Conservation (phyloP, 2,329 filamentous ascomycete genomes). For the Penicillium sp. region DNA sequence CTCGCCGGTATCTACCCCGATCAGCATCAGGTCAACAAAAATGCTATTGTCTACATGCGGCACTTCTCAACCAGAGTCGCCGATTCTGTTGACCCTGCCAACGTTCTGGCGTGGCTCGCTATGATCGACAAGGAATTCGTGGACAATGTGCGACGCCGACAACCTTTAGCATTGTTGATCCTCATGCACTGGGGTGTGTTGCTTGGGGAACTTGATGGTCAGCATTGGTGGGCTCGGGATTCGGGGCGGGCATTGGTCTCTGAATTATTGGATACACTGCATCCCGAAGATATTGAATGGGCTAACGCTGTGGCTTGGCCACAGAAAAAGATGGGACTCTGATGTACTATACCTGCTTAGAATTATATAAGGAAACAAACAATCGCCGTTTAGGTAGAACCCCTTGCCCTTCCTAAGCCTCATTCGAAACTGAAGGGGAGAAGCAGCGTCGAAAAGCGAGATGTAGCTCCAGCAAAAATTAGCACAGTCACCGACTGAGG, state of each 20-base stretch:
- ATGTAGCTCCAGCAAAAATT: too few relatives aligned
- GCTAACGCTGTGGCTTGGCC: constrained; percentile 31
- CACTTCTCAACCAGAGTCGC: constrained; percentile 29
- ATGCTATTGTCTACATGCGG: constrained; percentile 28
- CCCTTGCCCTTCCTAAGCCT: too few relatives aligned
- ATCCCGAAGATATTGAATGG: constrained; percentile 22
- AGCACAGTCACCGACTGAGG: too few relatives aligned
- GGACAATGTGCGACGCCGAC: constrained; percentile 27
- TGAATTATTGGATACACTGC: constrained; percentile 26
- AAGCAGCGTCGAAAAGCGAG: too few relatives aligned
- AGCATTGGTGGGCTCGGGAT: constrained; percentile 36
- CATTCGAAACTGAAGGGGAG: too few relatives aligned
- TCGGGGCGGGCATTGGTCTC: constrained; percentile 31
- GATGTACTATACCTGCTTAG: constrained; percentile 4
- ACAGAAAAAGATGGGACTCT: constrained; percentile 28
- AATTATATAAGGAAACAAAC: neutral
- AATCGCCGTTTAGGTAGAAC: too few relatives aligned
- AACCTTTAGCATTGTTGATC: constrained; percentile 32
- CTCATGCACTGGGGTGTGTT: constrained; percentile 39
- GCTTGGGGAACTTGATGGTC: constrained; percentile 30
- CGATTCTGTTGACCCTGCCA: constrained; percentile 25
- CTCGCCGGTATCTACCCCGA: constrained; percentile 24
- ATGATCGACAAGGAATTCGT: constrained; percentile 34
- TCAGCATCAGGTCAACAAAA: constrained; percentile 31
- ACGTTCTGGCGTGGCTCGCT: constrained; percentile 36